phyloP scores from a whole-genome alignment of 345 rosid genomes.

The Syzygium aromaticum region DNA sequence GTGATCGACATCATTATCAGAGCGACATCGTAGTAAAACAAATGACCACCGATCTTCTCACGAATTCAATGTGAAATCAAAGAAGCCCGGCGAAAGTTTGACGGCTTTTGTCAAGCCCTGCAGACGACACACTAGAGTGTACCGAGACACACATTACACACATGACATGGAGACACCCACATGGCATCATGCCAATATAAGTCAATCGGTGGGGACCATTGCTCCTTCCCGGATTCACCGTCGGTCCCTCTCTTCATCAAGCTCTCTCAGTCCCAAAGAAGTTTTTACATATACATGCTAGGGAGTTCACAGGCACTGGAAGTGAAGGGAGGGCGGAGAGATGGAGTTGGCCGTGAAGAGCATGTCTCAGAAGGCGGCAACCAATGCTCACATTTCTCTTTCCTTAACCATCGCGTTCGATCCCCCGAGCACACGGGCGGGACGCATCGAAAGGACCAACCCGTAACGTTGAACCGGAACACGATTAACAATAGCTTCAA shows the following conservation, averaged over 20 bases:
- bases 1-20: no score
- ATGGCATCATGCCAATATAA: neutral
- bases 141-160: neutral
- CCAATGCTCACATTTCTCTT: neutral
- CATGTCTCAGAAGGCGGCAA: neutral
- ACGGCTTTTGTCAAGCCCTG: no score
- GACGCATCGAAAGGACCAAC: neutral
- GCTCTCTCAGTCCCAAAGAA: neutral
- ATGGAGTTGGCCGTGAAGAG: neutral
- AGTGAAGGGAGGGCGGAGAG: neutral
- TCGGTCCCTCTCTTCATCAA: neutral
- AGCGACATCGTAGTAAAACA: no score
- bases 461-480: neutral
- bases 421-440: neutral
- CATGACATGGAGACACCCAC: neutral
- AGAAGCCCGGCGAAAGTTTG: no score
- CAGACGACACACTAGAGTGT: no score
- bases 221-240: neutral
- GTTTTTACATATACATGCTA: neutral
- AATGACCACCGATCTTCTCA: no score
- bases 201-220: neutral
- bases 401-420: neutral
- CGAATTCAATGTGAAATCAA: no score
- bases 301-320: neutral
- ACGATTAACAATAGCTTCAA: neutral